phyloP scores from a whole-genome alignment of 352 stramenopile genomes.

The Pythium brachiatum region DNA sequence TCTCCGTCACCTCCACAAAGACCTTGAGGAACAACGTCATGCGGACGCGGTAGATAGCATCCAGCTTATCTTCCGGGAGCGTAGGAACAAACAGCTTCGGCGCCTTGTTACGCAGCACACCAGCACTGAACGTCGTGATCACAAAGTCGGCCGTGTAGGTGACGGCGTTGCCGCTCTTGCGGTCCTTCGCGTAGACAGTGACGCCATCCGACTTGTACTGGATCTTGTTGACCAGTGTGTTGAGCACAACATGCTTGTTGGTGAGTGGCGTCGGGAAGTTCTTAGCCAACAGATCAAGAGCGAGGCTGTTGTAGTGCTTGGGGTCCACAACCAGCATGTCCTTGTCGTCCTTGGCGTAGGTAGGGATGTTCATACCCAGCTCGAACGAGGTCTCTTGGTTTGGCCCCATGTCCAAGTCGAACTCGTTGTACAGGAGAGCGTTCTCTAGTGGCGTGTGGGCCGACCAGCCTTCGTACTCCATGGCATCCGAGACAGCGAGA shows the following conservation, averaged over 20 bases:
- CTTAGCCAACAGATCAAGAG: conserved; percentile 6
- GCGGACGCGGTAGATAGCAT: conserved; percentile 3
- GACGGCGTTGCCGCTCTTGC: neutral
- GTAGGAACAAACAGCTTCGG: neutral
- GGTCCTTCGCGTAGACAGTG: neutral
- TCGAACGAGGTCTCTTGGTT: conserved; percentile 7
- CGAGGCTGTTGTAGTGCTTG: conserved; percentile 1
- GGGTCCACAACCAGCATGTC: conserved; percentile 3
- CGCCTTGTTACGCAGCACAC: conserved; percentile 1
- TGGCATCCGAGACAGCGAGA: neutral
- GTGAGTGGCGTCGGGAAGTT: conserved; percentile 7
- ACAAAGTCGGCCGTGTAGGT: conserved; percentile 5
- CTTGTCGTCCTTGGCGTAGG: conserved; percentile 8
- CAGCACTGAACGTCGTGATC: conserved; percentile 3
- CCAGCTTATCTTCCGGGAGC: conserved; percentile 5
- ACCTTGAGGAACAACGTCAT: conserved; percentile 13
- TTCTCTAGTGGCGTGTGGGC: conserved; percentile 9
- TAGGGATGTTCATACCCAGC: conserved; percentile 7
- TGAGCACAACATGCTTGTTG: conserved; percentile 14
- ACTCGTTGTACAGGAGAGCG: conserved; percentile 4
- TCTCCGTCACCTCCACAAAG: conserved; percentile 1
- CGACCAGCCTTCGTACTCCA: conserved; percentile 8
- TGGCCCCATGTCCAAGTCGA: conserved; percentile 5
- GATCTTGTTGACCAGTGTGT: conserved; percentile 10
- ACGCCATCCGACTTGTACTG: conserved; percentile 1